phyloP scores from a whole-genome alignment of 2,329 filamentous ascomycete genomes.

The Stromatinia cepivora region DNA sequence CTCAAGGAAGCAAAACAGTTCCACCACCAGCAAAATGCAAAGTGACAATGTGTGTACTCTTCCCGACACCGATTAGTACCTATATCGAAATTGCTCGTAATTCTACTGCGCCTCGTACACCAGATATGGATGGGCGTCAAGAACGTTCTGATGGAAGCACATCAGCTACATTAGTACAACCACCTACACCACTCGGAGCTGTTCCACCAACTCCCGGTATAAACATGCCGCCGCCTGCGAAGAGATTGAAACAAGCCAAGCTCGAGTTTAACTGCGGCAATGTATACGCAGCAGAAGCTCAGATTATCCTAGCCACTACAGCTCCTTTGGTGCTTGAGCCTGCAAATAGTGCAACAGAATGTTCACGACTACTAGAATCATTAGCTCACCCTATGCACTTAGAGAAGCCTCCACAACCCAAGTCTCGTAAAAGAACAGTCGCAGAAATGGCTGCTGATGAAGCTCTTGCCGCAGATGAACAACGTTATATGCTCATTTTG shows the following conservation, averaged over 20 bases:
- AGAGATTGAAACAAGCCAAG: constrained; percentile 68
- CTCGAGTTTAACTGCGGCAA: constrained; percentile 77
- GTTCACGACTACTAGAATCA: constrained; percentile 68
- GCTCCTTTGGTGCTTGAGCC: constrained; percentile 77
- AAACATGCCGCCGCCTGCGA: constrained; percentile 58
- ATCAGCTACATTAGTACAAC: constrained; percentile 45
- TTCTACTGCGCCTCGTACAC: constrained; percentile 46
- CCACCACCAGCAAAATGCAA: constrained; percentile 56
- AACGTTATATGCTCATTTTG: constrained; percentile 88
- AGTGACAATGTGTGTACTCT: constrained; percentile 77
- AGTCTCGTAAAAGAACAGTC: constrained; percentile 87
- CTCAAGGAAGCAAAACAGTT: constrained; percentile 46
- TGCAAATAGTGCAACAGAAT: constrained; percentile 66
- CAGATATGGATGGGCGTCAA: constrained; percentile 56
- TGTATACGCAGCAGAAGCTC: constrained; percentile 72
- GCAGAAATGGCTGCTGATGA: constrained; percentile 96
- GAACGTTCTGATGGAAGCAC: constrained; percentile 44
- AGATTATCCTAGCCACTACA: constrained; percentile 71
- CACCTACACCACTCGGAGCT: constrained; percentile 65
- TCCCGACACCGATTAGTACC: constrained; percentile 75
- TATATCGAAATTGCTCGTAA: constrained; percentile 76
- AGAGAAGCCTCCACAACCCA: constrained; percentile 75
- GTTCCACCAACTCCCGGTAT: constrained; percentile 61
- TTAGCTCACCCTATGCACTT: constrained; percentile 77
- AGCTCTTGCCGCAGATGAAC: constrained; percentile 82